A percentile compares a stretch with the other conserved stretches of the same genome.
Conservation (phyloP, 306 rosid genomes). For the Vicia sativa region DNA sequence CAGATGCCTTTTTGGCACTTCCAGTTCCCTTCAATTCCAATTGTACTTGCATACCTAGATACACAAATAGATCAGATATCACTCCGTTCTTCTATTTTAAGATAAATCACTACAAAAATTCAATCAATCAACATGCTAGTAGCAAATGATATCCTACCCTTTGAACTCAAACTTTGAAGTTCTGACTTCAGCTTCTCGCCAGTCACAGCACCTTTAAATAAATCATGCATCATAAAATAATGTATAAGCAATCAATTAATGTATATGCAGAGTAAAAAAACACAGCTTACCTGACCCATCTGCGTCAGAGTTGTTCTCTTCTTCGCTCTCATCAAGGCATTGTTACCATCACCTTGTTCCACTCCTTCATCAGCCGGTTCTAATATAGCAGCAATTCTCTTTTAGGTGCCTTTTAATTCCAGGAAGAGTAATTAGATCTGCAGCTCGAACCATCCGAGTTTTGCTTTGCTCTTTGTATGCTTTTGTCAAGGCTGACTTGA, state of each 20-base stretch:
- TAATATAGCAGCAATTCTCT: slow-evolving; percentile 84
- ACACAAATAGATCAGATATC: slow-evolving; percentile 20
- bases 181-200: slow-evolving; percentile 85
- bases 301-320: slow-evolving; percentile 67
- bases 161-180: slow-evolving; percentile 75
- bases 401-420: slow-evolving; percentile 80
- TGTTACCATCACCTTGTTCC: slow-evolving; percentile 59
- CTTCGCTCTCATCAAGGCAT: slow-evolving; percentile 60
- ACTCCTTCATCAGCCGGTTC: slow-evolving; percentile 68
- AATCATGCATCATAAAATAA: slow-evolving; percentile 27
- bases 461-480: slow-evolving; percentile 86
- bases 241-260: slow-evolving; percentile 16
- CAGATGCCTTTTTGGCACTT: slow-evolving; percentile 60
- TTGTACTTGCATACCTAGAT: slow-evolving; percentile 70
- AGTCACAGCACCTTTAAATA: slow-evolving; percentile 50
- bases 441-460: slow-evolving; percentile 67
- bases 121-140: slow-evolving; percentile 24
- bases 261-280: slow-evolving; percentile 2
- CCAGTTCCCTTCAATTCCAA: slow-evolving; percentile 76
- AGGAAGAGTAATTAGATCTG: slow-evolving; percentile 69
- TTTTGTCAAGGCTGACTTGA: slow-evolving; percentile 85
- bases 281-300: slow-evolving; percentile 61
- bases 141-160: slow-evolving; percentile 54
- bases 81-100: slow-evolving; percentile 7
- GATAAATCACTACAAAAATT: slow-evolving; percentile 20